Evolutionary conservation across 208 protist species (phyloP), one percentile per base, ranked within the genome.

Genomic region (Leishmania mexicana): DNA sequence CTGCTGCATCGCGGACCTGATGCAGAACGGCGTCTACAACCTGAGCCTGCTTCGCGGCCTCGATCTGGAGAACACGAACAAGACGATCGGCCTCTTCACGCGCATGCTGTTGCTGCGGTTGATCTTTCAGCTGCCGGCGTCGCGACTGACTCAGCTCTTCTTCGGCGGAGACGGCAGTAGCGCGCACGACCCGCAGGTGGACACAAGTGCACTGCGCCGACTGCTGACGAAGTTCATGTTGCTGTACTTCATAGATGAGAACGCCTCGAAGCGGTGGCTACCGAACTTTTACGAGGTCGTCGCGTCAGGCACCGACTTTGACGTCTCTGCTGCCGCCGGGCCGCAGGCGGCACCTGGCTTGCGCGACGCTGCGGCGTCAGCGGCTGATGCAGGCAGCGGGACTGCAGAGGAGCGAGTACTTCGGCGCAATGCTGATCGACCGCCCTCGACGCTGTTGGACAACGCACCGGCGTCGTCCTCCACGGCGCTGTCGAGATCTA

Each of bases 11-110:
- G 64, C 91, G 7, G 70, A 84, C 68, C 75, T 95, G 28, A 86
- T 97, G 4, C 83, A 94, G 83, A 62, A 80, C 65, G 92, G 86
- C 45, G 77, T 91, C 31, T 95, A 88, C 86, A 84, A 87, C 35
- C 87, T 97, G 3, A 84, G 87, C 80, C 78, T 97, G 38, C 86
- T 97, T n/a, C 94, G 94, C 28, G 94, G 94, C 5, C 84, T 97
- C n/a, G 94, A 97, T 80, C 75, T 97, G 76, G 90, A 95, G 75
- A 84, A 85, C 75, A 93, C 89, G 17, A 95, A 92, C 85, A 90
- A 93, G 72, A 92, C 89, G 45, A 96, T 95, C 49, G 87, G 91
- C 10, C 85, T 97, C 31, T 96, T 97, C 79, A 87, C 90, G 6
- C 92, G 94, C 17, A 85, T 97, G 51, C 70, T 96, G 57, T 73